Base-by-base conservation (phyloP, 2,329 filamentous ascomycete species). In the Orbilia blumenaviensis region DNA sequence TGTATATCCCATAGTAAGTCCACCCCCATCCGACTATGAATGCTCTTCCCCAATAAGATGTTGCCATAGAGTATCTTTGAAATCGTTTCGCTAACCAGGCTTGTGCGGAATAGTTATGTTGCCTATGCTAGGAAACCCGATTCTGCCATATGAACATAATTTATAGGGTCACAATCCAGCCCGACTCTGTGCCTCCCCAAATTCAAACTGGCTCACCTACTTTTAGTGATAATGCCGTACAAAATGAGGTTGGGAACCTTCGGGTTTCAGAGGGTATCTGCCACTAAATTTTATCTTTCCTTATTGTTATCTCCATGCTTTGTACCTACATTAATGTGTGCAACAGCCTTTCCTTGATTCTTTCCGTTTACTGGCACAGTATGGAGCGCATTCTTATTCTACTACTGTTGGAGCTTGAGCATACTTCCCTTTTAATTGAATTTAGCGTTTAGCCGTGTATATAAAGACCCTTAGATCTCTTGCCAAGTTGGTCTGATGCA, bases 1-100 rank as follows among this genome's bases (percentile, higher is more conserved):
- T 76, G 72, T 69, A 76, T 54, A 62, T 76, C 50, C 72, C 72
- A 64, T 76, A 69, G 72, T 76, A 42, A 66, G 72, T 75, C 14
- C 5, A 42, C 42, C 8, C 12, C 27, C 16, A 23, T 18, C 25
- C 61, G 7, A 21, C 42, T n/a, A n/a, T n/a, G n/a, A n/a, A n/a
- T n/a, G n/a, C n/a, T n/a, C n/a, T n/a, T n/a, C n/a, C n/a, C n/a
- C n/a, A n/a, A n/a, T n/a, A n/a, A n/a, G n/a, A n/a, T n/a, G n/a
- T n/a, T n/a, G n/a, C n/a, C n/a, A n/a, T n/a, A n/a, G n/a, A n/a
- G n/a, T n/a, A n/a, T n/a, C n/a, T n/a, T n/a, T n/a, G n/a, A n/a
- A n/a, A n/a, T n/a, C n/a, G n/a, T n/a, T n/a, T n/a, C n/a, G 5
- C 46, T 66, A 46, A 46, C 44, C 36, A 67, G 50, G 14, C 16